Evolutionary conservation across 2,329 filamentous ascomycete species (phyloP), one percentile per base, ranked within the genome.

Genomic region (Cordyceps farinosa): DNA sequence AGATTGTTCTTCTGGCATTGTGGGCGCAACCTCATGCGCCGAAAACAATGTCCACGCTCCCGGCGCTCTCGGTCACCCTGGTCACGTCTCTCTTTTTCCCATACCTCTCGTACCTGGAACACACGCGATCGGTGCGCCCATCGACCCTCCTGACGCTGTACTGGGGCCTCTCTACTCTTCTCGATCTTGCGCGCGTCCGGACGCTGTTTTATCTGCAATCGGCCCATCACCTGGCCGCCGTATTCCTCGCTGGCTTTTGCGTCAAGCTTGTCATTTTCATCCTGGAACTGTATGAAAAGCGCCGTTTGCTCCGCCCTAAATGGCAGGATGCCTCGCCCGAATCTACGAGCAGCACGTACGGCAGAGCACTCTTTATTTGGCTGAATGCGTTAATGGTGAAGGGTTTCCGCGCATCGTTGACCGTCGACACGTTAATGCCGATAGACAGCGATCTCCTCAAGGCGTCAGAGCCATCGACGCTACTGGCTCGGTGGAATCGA

Each of bases 281-380:
- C 2, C 54, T 73, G 10, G 75, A 77, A 51, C 67, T 71, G 10
- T 54, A 69, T 0, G 69, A 70, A 4, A 75, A 75, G 66, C 69
- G 70, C 2, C 60, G 66, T 36, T 58, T 71, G 55, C 51, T 72
- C 13, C 56, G 54, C 3, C 29, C 53, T 3, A 66, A 65, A 47
- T 67, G 69, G 63, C 63, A 66, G 27, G 55, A 69, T 45, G 61
- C 66, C 42, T 61, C 72, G 10, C 66, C 70, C 0, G 76, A 77
- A 63, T 69, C 68, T 13, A 75, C 72, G 0, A 70, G 70, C 50
- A 69, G 73, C 30, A 62, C 72, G 22, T 67, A 73, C 30, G 73
- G 68, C 64, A 65, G 72, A 30, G 69, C 69, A 5, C 55, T 76
- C 0, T 75, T 75, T 56, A 66, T 70, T 66, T 76, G 74, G 74